Evolutionary conservation across 805 yeast species (phyloP).

Genomic region (Dipodascus geniculatus): DNA sequence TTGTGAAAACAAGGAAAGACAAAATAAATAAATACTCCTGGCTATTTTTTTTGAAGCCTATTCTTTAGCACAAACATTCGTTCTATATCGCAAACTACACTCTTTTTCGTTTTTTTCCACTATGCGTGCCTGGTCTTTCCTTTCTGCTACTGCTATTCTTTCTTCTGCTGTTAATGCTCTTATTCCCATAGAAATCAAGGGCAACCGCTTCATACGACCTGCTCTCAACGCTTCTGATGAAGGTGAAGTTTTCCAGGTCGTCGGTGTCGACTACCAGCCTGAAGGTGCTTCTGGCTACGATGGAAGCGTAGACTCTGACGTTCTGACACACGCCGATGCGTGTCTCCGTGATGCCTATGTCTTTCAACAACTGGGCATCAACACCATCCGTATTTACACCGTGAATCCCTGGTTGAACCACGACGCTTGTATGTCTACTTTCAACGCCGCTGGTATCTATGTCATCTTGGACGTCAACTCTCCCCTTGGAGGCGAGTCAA

Average conservation of each 20-base stretch:
- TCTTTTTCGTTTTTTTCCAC: background rate
- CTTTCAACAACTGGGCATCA: slow-evolving; percentile 76
- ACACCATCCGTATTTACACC: slow-evolving; percentile 80
- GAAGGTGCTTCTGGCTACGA: slow-evolving; percentile 75
- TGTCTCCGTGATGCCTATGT: slow-evolving; percentile 77
- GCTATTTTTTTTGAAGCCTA: background rate
- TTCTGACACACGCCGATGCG: slow-evolving; percentile 49
- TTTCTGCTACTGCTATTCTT: slow-evolving; percentile 1
- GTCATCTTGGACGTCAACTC: slow-evolving; percentile 85
- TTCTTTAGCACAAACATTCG: background rate
- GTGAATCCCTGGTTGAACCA: slow-evolving; percentile 74
- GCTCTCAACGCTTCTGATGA: slow-evolving; percentile 29
- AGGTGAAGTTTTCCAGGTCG: slow-evolving; percentile 42
- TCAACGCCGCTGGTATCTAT: slow-evolving; percentile 90
- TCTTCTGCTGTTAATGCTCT: slow-evolving; percentile 30
- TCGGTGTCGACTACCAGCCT: slow-evolving; percentile 90
- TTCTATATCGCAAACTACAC: background rate
- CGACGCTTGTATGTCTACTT: slow-evolving; percentile 80
- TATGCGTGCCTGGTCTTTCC: background rate
- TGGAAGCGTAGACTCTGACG: slow-evolving; percentile 45
- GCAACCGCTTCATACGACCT: slow-evolving; percentile 50
- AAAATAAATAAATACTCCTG: background rate
- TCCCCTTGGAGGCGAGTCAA: slow-evolving; percentile 63
- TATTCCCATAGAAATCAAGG: slow-evolving; percentile 44
- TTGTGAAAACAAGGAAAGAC: background rate